These are phyloP conservation scores for Aureobasidium sp. DNA, from an alignment of 2,329 filamentous ascomycete genomes.

Conservation along the genomic window DNA sequence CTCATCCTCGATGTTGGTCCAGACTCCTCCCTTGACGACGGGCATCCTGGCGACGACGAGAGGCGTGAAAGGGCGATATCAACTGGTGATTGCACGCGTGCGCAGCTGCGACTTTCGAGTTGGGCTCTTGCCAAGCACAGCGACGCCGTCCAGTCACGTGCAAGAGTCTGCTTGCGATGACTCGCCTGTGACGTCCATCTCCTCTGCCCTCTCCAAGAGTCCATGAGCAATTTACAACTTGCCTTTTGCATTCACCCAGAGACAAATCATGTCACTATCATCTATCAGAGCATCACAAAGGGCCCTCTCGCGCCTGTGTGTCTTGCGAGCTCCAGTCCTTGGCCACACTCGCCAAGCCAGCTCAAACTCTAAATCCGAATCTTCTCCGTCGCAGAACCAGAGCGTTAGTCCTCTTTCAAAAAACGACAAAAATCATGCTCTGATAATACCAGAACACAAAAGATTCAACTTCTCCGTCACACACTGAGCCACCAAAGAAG, in stretches of 20 bases:
- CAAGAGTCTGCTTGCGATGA: background rate
- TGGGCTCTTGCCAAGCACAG: background rate
- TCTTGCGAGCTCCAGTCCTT: background rate
- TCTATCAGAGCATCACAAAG: background rate
- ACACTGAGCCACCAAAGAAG: conserved; percentile 16
- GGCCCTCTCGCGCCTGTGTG: background rate
- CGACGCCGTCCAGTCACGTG: background rate
- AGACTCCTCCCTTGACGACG: conserved; percentile 60
- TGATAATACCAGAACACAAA: background rate
- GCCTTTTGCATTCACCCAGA: background rate
- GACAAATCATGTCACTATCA: background rate
- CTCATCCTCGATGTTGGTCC: conserved; percentile 77
- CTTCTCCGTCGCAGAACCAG: background rate
- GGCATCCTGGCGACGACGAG: conserved; percentile 43
- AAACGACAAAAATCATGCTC: background rate
- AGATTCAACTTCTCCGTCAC: background rate
- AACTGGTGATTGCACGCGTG: too few relatives aligned
- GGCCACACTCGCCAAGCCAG: conserved; percentile 1
- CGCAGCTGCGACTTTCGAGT: too few relatives aligned
- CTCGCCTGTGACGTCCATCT: conserved; percentile 1
- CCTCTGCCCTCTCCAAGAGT: too few relatives aligned
- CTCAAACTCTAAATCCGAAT: conserved; percentile 13
- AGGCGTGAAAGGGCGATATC: background rate
- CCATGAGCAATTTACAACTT: too few relatives aligned
- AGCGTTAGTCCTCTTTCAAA: background rate